These are phyloP conservation scores for Penicillium sp. DNA, from an alignment of 2,329 filamentous ascomycete genomes.

Conservation along the genomic window DNA sequence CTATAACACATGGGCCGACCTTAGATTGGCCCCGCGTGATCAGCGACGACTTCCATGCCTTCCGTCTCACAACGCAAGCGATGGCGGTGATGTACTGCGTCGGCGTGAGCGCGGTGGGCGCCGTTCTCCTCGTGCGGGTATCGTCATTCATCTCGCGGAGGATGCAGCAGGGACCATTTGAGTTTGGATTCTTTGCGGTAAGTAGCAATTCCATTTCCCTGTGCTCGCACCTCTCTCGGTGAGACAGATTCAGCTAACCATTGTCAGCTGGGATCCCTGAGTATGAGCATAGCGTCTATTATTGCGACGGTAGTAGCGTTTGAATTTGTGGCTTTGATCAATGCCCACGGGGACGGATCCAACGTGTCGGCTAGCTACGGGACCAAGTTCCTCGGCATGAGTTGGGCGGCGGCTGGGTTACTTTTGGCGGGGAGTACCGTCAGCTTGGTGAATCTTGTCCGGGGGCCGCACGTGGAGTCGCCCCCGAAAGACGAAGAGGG, in stretches of 20 bases:
- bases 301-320: conserved; percentile 65
- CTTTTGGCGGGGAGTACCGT: conserved; percentile 31
- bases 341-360: conserved; percentile 52
- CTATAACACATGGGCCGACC: conserved; percentile 49
- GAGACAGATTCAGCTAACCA: not conserved
- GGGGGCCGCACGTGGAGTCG: conserved; percentile 4
- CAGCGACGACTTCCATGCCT: conserved; percentile 52
- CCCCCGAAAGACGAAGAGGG: conserved; percentile 18
- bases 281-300: conserved; percentile 71
- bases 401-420: conserved; percentile 56
- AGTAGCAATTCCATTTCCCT: conserved; percentile 15
- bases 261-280: conserved; percentile 51
- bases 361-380: conserved; percentile 54
- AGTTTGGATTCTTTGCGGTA: conserved; percentile 50
- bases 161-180: conserved; percentile 49
- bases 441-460: conserved; percentile 29
- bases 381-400: conserved; percentile 57
- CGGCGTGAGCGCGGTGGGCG: conserved; percentile 53
- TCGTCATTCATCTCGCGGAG: conserved; percentile 48
- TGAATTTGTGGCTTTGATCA: conserved; percentile 55
- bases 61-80: conserved; percentile 52
- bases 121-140: conserved; percentile 50
- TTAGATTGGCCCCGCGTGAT: conserved; percentile 60
- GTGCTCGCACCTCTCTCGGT: not conserved
- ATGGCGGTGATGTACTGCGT: conserved; percentile 62